Conservation (phyloP, 306 rosid species). For the Trichosanthes truncata region DNA sequence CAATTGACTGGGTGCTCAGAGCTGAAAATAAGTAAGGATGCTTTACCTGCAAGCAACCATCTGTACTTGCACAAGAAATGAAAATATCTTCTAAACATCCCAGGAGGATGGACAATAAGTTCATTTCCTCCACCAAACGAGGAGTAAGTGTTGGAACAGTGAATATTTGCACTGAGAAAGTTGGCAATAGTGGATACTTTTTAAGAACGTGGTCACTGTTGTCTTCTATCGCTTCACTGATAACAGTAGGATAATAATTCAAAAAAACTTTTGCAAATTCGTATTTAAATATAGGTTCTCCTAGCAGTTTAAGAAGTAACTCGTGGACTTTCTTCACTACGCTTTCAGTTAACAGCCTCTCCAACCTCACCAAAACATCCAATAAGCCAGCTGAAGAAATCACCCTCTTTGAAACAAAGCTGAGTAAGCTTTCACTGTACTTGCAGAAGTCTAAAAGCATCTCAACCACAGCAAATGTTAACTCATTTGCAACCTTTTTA, state of each 20-base stretch:
- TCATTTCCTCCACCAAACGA: constrained; percentile 81
- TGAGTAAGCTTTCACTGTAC: constrained; percentile 91
- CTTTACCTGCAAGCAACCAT: constrained; percentile 65
- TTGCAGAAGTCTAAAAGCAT: constrained; percentile 82
- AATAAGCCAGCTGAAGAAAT: constrained; percentile 45
- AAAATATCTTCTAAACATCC: constrained; percentile 72
- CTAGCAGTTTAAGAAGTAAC: constrained; percentile 72
- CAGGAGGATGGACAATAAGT: constrained; percentile 64
- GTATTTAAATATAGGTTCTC: constrained; percentile 81
- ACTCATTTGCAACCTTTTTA: constrained; percentile 57
- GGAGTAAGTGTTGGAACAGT: constrained; percentile 92
- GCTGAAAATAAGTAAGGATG: neutral
- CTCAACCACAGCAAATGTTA: constrained; percentile 67
- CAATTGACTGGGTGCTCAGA: neutral
- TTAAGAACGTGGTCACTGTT: constrained; percentile 25
- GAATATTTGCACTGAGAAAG: constrained; percentile 91
- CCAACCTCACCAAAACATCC: constrained; percentile 60
- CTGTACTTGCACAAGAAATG: constrained; percentile 61
- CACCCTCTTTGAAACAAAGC: constrained; percentile 59
- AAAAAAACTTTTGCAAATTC: constrained; percentile 86
- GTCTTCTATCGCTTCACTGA: constrained; percentile 51
- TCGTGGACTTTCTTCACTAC: constrained; percentile 69
- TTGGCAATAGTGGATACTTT: constrained; percentile 50
- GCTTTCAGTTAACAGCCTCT: constrained; percentile 50
- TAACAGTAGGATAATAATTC: constrained; percentile 71